A percentile compares a stretch with the other conserved stretches of the same genome.
These are phyloP conservation scores for Candida schatavii DNA, from an alignment of 805 yeast species.

Conservation along the genomic window DNA sequence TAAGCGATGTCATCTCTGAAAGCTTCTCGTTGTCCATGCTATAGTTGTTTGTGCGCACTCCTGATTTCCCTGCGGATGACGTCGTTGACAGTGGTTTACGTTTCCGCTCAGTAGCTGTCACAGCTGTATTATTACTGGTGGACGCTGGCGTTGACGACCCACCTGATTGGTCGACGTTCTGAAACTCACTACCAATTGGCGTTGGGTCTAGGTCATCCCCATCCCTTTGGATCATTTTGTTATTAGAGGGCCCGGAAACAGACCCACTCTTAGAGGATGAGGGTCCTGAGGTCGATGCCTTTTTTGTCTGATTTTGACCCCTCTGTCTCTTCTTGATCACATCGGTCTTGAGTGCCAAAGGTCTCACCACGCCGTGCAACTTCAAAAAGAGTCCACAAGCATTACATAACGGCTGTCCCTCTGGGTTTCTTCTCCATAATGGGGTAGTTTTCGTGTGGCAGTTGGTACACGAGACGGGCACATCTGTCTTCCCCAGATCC, in stretches of 20 bases:
- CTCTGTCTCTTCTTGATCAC: constrained; percentile 91
- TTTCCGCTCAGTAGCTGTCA: not conserved
- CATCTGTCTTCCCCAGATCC: constrained; percentile 4
- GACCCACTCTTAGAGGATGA: not conserved
- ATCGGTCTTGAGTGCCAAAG: constrained; percentile 85
- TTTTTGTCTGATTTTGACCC: constrained; percentile 21
- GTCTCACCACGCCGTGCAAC: constrained; percentile 93
- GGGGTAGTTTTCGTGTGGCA: constrained; percentile 94
- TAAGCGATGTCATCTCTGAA: not conserved
- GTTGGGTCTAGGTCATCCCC: constrained; percentile 53
- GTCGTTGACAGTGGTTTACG: not conserved
- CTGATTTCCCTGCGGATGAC: not conserved
- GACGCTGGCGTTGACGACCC: not conserved
- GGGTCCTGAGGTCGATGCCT: constrained; percentile 4
- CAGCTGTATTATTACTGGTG: not conserved
- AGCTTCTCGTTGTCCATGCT: not conserved
- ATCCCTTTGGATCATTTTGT: constrained; percentile 26
- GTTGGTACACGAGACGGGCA: constrained; percentile 61
- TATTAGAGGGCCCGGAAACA: constrained; percentile 7
- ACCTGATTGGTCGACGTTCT: not conserved
- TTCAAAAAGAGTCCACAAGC: constrained; percentile 94
- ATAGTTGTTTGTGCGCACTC: not conserved
- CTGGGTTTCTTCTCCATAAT: constrained; percentile 89
- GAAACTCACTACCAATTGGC: constrained; percentile 19
- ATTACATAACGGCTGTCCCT: constrained; percentile 90